phyloP scores from a whole-genome alignment of 1,284 basidiomycete species.

The Xerocomus minutiporus region DNA sequence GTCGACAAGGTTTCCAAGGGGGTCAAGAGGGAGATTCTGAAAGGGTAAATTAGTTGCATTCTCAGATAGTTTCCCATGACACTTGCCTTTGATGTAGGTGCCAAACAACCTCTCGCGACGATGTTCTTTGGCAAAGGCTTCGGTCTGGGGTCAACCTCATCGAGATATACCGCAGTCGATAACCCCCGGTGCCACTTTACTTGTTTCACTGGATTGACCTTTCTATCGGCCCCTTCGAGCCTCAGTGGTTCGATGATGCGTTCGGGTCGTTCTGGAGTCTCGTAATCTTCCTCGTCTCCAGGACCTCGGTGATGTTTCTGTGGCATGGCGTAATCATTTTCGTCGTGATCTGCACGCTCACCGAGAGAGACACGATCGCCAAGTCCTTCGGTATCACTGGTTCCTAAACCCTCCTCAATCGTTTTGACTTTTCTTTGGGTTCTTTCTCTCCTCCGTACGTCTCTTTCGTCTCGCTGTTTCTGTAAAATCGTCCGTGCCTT shows the following conservation, averaged over 20 bases:
- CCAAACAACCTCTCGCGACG: constrained; percentile 58
- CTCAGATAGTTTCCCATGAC: background rate
- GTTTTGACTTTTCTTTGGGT: constrained; percentile 59
- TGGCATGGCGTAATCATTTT: constrained; percentile 31
- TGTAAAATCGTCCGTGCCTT: constrained; percentile 71
- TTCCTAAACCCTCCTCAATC: constrained; percentile 35
- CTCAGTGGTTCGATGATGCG: constrained; percentile 35
- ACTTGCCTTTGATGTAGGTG: constrained; percentile 59
- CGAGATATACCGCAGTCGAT: constrained; percentile 54
- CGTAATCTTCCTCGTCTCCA: constrained; percentile 81
- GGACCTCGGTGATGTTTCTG: constrained; percentile 56
- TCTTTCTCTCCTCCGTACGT: constrained; percentile 54
- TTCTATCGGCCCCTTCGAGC: constrained; percentile 36
- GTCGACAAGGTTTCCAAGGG: constrained; percentile 68
- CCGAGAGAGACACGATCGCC: constrained; percentile 19
- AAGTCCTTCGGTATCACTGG: constrained; percentile 27
- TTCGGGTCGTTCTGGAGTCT: constrained; percentile 51
- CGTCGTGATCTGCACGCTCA: constrained; percentile 32
- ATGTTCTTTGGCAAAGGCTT: constrained; percentile 41
- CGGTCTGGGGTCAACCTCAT: constrained; percentile 51
- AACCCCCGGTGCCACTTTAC: constrained; percentile 81
- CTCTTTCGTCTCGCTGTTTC: constrained; percentile 66
- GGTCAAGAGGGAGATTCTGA: constrained; percentile 65
- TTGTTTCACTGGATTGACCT: constrained; percentile 41
- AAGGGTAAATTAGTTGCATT: constrained; percentile 3